Evolutionary conservation across 164 flowering plant genomes (phyloP).

Genomic region (Vitis rotundifolia): DNA sequence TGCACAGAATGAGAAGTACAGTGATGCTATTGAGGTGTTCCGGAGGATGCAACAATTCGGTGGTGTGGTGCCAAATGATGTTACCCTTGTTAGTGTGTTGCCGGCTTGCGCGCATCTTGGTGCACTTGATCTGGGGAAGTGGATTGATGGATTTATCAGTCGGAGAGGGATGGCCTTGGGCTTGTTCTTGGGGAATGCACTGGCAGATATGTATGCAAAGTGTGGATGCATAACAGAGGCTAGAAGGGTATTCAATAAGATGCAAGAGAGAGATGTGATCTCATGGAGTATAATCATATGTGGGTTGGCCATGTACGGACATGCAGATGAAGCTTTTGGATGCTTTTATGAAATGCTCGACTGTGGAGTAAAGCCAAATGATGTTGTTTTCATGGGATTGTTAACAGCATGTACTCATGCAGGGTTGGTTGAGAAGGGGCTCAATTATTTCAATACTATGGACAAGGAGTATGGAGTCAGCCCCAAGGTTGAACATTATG

Average conservation of each 20-base stretch:
- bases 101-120: conserved; percentile 48
- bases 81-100: conserved; percentile 36
- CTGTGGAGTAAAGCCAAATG: conserved; percentile 30
- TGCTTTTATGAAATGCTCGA: conserved; percentile 31
- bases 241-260: conserved; percentile 29
- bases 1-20: conserved; percentile 37
- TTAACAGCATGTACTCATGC: conserved; percentile 43
- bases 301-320: conserved; percentile 37
- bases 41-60: conserved; percentile 30
- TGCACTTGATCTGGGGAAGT: too few relatives aligned
- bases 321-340: conserved; percentile 30
- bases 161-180: conserved; percentile 19
- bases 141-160: too few relatives aligned
- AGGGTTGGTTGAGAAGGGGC: conserved; percentile 35
- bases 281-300: conserved; percentile 42
- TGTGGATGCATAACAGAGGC: too few relatives aligned
- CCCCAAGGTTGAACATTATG: conserved; percentile 35
- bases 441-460: conserved; percentile 31
- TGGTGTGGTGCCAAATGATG: conserved; percentile 32
- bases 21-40: conserved; percentile 34
- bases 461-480: conserved; percentile 17
- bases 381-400: conserved; percentile 39
- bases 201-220: conserved; percentile 21
- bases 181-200: conserved; percentile 40
- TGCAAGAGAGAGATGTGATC: conserved; percentile 40